Evolutionary conservation across 352 stramenopile species (phyloP).

Genomic region (Globisporangium echinulatum): DNA sequence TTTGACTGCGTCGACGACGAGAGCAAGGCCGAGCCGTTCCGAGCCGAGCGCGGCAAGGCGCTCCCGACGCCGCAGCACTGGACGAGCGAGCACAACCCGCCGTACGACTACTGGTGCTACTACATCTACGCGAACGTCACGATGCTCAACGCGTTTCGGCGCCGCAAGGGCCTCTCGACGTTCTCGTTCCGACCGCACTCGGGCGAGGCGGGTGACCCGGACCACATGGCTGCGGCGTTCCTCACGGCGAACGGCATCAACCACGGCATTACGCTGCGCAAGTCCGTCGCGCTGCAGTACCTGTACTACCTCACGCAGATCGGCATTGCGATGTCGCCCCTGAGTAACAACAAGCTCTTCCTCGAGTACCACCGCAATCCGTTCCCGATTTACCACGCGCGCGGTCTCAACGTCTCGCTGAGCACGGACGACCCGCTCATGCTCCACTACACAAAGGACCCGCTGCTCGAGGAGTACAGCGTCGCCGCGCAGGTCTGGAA

Average conservation of each 20-base stretch:
- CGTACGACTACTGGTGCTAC: conserved; percentile 96
- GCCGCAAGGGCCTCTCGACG: conserved; percentile 81
- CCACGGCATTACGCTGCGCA: conserved; percentile 97
- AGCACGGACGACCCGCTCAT: conserved; percentile 98
- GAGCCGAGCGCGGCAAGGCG: conserved; percentile 67
- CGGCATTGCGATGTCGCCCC: conserved; percentile 90
- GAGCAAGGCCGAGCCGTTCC: conserved; percentile 88
- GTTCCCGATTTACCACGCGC: conserved; percentile 93
- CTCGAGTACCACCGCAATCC: conserved; percentile 93
- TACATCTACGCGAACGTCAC: conserved; percentile 97
- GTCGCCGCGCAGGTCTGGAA: conserved; percentile 93
- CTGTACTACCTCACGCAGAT: conserved; percentile 99
- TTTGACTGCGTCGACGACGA: conserved; percentile 99
- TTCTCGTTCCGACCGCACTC: conserved; percentile 98
- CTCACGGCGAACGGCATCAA: conserved; percentile 94
- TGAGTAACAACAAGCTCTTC: conserved; percentile 96
- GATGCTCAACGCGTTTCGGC: conserved; percentile 92
- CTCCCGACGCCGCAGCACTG: conserved; percentile 80
- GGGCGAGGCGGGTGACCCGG: conserved; percentile 96
- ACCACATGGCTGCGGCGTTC: conserved; percentile 92
- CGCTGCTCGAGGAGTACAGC: conserved; percentile 95
- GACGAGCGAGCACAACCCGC: conserved; percentile 87
- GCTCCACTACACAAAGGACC: conserved; percentile 98
- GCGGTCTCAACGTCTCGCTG: conserved; percentile 97
- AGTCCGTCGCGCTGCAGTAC: conserved; percentile 96